Conservation (phyloP, 306 rosid genomes). For the Corylus americana region DNA sequence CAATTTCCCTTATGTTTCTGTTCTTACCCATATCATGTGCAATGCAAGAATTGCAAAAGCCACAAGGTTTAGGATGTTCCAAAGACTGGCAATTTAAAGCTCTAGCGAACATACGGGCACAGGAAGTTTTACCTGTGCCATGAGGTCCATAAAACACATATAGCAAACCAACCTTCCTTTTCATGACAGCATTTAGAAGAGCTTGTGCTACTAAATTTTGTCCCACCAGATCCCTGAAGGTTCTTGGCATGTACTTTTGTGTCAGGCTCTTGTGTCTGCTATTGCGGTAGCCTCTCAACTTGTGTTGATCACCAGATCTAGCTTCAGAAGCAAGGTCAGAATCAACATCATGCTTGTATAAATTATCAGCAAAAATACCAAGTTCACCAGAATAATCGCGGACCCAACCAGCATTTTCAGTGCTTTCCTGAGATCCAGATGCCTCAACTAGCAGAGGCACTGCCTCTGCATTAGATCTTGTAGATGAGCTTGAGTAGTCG, state of each 20-base stretch:
- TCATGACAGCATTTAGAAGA: constrained; percentile 86
- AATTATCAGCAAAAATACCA: constrained; percentile 78
- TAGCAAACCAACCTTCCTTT: constrained; percentile 74
- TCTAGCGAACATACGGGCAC: constrained; percentile 89
- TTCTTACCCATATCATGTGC: constrained; percentile 82
- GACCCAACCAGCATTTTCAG: constrained; percentile 76
- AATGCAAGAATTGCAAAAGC: constrained; percentile 84
- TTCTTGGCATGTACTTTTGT: constrained; percentile 83
- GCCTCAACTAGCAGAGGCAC: constrained; percentile 82
- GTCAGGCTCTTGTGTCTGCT: constrained; percentile 81
- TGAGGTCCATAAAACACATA: constrained; percentile 97
- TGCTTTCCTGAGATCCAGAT: constrained; percentile 84
- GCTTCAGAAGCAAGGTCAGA: constrained; percentile 95
- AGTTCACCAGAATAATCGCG: constrained; percentile 88
- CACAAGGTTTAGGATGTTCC: constrained; percentile 87
- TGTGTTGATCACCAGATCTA: constrained; percentile 69
- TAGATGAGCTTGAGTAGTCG: constrained; percentile 63
- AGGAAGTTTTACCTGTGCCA: constrained; percentile 95
- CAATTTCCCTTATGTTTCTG: constrained; percentile 81
- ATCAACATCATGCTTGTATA: constrained; percentile 74
- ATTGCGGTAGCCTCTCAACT: constrained; percentile 53
- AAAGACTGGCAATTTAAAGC: constrained; percentile 88
- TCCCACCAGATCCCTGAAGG: constrained; percentile 89
- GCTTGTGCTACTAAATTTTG: constrained; percentile 93
- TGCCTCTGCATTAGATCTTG: constrained; percentile 77